phyloP scores from a whole-genome alignment of 2,329 filamentous ascomycete genomes.

The Epichloe scottii region DNA sequence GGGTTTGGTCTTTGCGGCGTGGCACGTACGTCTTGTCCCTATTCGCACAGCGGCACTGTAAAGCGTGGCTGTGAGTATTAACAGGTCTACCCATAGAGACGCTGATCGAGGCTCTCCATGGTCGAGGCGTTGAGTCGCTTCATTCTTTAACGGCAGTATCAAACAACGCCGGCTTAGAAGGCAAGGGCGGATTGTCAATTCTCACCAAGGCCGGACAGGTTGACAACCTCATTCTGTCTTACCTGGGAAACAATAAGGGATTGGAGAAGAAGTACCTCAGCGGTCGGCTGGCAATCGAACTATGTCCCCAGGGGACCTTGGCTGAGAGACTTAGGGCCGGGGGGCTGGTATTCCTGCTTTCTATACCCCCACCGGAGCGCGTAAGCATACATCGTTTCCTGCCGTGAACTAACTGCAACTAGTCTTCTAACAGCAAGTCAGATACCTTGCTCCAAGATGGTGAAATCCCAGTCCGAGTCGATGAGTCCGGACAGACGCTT shows the following conservation, averaged over 20 bases:
- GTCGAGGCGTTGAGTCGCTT: conserved; percentile 45
- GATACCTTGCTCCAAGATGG: conserved; percentile 57
- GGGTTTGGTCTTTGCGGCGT: conserved; percentile 78
- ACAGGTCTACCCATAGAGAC: conserved; percentile 40
- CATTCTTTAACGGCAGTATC: conserved; percentile 63
- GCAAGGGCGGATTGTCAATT: conserved; percentile 54
- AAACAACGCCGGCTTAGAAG: conserved; percentile 65
- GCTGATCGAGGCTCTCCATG: conserved; percentile 54
- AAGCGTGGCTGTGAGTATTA: conserved; percentile 1
- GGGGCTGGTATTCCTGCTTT: conserved; percentile 67
- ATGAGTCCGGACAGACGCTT: conserved; percentile 44
- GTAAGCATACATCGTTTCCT: conserved; percentile 26
- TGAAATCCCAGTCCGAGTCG: conserved; percentile 52
- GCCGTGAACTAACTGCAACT: background rate
- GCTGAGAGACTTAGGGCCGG: conserved; percentile 61
- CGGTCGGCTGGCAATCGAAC: conserved; percentile 61
- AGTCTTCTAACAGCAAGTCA: conserved; percentile 7
- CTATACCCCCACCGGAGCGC: conserved; percentile 62
- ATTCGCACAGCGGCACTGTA: background rate
- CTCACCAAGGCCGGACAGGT: conserved; percentile 60
- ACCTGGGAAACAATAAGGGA: conserved; percentile 65
- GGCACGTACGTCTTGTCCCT: conserved; percentile 26
- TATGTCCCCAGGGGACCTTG: conserved; percentile 65
- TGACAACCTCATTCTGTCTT: conserved; percentile 59
- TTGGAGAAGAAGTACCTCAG: conserved; percentile 63